phyloP scores from a whole-genome alignment of 78 protist species.

The Ministeria vibrans region DNA sequence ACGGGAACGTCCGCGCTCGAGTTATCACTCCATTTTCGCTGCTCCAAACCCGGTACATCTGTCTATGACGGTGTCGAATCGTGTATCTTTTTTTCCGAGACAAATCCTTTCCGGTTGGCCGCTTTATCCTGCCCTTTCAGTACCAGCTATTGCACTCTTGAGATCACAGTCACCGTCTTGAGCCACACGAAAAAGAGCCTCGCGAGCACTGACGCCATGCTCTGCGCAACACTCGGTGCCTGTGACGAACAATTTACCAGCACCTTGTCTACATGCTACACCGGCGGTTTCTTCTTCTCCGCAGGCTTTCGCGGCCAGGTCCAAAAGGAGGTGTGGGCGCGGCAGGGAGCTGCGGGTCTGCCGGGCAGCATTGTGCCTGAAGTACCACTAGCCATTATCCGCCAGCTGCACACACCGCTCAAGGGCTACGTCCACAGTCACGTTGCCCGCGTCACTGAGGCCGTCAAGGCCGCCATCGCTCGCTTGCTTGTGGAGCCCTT shows the following conservation, averaged over 20 bases:
- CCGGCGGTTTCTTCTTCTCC: neutral
- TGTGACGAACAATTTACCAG: too few relatives aligned
- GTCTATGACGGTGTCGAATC: too few relatives aligned
- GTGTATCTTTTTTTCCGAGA: too few relatives aligned
- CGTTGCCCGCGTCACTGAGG: neutral
- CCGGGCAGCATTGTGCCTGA: neutral
- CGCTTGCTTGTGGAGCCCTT: neutral
- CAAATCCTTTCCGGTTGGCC: too few relatives aligned
- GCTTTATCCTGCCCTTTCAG: too few relatives aligned
- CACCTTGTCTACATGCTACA: too few relatives aligned
- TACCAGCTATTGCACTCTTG: too few relatives aligned
- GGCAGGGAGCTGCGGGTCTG: neutral
- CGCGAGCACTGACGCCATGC: neutral
- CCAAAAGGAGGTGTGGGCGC: neutral
- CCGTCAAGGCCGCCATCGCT: neutral
- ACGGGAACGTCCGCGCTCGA: too few relatives aligned
- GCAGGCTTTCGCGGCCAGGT: neutral
- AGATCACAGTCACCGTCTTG: too few relatives aligned
- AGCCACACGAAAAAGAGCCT: too few relatives aligned
- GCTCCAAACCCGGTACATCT: too few relatives aligned
- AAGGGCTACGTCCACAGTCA: neutral
- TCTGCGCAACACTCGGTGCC: neutral
- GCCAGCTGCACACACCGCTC: neutral
- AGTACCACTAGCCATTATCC: neutral
- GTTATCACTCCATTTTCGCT: too few relatives aligned